Base-by-base conservation (phyloP, 371 early-diverging fungal genomes). In the Blastocladiella emersonii region DNA sequence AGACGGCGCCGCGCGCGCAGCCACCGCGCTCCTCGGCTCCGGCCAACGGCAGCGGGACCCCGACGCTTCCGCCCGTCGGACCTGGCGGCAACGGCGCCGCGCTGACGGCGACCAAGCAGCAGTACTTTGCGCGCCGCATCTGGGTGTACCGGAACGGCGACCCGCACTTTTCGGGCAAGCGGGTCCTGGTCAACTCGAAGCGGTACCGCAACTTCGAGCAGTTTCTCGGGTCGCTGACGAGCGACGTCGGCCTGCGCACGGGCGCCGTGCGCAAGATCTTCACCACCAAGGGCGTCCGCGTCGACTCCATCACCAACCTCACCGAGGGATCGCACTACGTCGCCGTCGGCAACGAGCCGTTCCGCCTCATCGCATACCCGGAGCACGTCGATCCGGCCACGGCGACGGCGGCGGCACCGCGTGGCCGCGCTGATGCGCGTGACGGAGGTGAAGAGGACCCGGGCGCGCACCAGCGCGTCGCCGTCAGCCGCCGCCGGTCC, bases 191-290 rank as follows among this genome's bases (percentile, higher is more conserved):
- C 19, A 59, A 37, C 25, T 12, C 25, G 17, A 8, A 21, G 17
- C n/a, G 59, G 0, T 59, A 19, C 59, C 7, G 21, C 15, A 59
- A 59, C 59, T 59, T 37, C n/a, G 59, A 59, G 32, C 59, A 59
- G 37, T 59, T 59, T 30, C 59, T 59, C 25, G 25, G 25, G 3
- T 35, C 59, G 7, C 59, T 59, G 25, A 59, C 59, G 2, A 21
- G 41, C 19, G 59, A 59, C 44, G 21, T 59, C 0, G 41, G 30
- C 13, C 59, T 59, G 27, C 37, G 43, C 35, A 25, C 59, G 30
- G 59, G 59, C 25, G 59, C 59, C 13, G 59, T 59, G 27, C 59
- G 59, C 59, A 59, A 59, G 21, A 19, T 59, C 12, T 59, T 15
- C 32, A 36, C 34, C 19, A 7, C 37, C 36, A 15, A 12, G 34